Percentiles rank a stretch among this genome's conserved stretches.
Conservation (phyloP, 2,329 filamentous ascomycete species). For the Fusarium pseudonygamai region DNA sequence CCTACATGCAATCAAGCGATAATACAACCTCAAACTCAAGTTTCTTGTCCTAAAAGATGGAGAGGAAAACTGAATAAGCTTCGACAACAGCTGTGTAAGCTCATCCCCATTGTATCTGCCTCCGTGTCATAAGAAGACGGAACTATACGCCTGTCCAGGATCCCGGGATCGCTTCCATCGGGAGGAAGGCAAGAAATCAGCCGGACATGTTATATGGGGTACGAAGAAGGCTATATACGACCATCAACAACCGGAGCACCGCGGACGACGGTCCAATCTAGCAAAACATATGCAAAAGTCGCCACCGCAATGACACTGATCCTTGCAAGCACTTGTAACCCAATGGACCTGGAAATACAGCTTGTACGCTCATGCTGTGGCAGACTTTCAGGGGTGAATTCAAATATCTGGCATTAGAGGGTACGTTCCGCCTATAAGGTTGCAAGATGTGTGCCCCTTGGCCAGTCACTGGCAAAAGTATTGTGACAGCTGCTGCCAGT, state of each 20-base stretch:
- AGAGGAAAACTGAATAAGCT: neutral
- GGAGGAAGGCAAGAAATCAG: neutral
- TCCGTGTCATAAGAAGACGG: constrained; percentile 5
- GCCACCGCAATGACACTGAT: neutral
- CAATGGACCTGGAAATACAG: constrained; percentile 20
- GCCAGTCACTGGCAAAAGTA: constrained; percentile 23
- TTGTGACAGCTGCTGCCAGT: constrained; percentile 38
- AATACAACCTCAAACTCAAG: neutral
- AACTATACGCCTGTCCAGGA: neutral
- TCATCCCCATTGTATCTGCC: neutral
- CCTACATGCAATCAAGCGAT: constrained; percentile 20
- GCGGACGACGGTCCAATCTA: neutral
- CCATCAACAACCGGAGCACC: constrained; percentile 6
- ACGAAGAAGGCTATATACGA: constrained; percentile 2
- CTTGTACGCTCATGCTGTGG: constrained; percentile 33
- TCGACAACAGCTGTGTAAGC: neutral
- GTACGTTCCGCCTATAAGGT: constrained; percentile 20
- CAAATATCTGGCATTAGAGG: neutral
- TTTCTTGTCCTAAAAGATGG: neutral
- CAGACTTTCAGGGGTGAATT: constrained; percentile 17
- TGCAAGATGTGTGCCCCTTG: constrained; percentile 15
- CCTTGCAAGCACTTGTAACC: constrained; percentile 15
- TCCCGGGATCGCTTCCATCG: neutral
- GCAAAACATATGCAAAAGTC: neutral
- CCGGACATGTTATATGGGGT: neutral